Evolutionary conservation across 176 grass and related monocot species (phyloP).

Genomic region (Musa troglodytarum): DNA sequence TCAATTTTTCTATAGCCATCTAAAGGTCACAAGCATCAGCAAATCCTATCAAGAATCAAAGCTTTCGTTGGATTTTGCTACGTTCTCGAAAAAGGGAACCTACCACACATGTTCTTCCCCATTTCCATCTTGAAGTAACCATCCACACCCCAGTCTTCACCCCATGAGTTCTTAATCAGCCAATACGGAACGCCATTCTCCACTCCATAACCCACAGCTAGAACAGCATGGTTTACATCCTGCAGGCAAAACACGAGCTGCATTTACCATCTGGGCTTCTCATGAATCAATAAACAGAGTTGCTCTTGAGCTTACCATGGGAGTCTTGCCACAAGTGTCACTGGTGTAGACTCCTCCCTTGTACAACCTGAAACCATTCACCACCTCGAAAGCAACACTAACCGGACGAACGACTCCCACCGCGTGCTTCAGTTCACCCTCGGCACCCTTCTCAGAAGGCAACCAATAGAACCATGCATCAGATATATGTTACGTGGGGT

Average conservation of each 20-base stretch:
- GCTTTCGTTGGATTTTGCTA: not conserved
- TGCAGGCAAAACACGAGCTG: constrained; percentile 21
- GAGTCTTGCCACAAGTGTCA: constrained; percentile 51
- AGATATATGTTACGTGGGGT: not conserved
- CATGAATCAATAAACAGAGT: not conserved
- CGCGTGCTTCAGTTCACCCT: constrained; percentile 86
- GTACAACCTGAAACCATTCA: constrained; percentile 57
- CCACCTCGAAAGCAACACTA: constrained; percentile 80
- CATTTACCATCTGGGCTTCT: not conserved
- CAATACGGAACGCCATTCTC: constrained; percentile 72
- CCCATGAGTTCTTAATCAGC: constrained; percentile 99
- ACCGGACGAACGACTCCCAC: constrained; percentile 92
- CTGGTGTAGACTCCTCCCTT: constrained; percentile 82
- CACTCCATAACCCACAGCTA: constrained; percentile 90
- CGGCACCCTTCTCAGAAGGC: constrained; percentile 43
- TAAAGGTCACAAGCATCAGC: not conserved
- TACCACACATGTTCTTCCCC: constrained; percentile 99
- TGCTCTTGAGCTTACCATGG: constrained; percentile 43
- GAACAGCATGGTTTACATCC: constrained; percentile 98
- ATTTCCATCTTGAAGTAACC: constrained; percentile 99
- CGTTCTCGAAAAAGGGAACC: not conserved
- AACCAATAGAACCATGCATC: constrained; percentile 21
- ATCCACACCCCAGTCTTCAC: constrained; percentile 60
- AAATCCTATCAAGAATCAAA: not conserved
- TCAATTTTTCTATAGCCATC: not conserved